These are phyloP conservation scores for Helminthosporium solani DNA, from an alignment of 2,329 filamentous ascomycete genomes.

Conservation along the genomic window DNA sequence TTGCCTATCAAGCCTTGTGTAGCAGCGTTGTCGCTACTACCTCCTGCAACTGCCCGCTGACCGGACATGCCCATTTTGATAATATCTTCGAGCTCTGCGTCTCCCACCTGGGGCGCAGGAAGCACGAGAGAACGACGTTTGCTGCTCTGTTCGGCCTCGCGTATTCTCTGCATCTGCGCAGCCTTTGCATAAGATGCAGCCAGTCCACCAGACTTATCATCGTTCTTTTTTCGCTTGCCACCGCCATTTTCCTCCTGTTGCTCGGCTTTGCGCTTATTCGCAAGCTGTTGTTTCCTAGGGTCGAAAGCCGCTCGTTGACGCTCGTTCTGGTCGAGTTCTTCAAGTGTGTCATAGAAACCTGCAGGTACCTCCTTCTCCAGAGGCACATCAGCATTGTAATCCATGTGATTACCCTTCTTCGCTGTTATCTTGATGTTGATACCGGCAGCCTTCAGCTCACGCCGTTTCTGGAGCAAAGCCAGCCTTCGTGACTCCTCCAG, in stretches of 20 bases:
- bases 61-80: conserved; percentile 98
- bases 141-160: conserved; percentile 95
- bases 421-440: conserved; percentile 97
- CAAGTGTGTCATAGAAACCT: conserved; percentile 90
- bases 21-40: conserved; percentile 77
- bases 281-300: conserved; percentile 86
- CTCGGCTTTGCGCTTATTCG: conserved; percentile 90
- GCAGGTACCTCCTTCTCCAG: conserved; percentile 88
- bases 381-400: conserved; percentile 98
- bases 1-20: conserved; percentile 84
- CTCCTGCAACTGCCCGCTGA: conserved; percentile 78
- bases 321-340: conserved; percentile 81
- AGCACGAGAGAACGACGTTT: conserved; percentile 82
- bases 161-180: conserved; percentile 88
- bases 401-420: conserved; percentile 94
- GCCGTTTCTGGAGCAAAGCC: conserved; percentile 87
- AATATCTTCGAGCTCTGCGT: conserved; percentile 92
- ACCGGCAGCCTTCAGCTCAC: conserved; percentile 94
- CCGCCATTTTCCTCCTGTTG: conserved; percentile 77
- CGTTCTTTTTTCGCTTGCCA: conserved; percentile 81
- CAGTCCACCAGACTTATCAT: conserved; percentile 73
- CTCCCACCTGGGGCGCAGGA: conserved; percentile 87
- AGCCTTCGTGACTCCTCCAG: conserved; percentile 90
- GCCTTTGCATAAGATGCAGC: conserved; percentile 88
- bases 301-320: conserved; percentile 82